Conservation (phyloP, 2,329 filamentous ascomycete species). For the Hypoxylon sp. region DNA sequence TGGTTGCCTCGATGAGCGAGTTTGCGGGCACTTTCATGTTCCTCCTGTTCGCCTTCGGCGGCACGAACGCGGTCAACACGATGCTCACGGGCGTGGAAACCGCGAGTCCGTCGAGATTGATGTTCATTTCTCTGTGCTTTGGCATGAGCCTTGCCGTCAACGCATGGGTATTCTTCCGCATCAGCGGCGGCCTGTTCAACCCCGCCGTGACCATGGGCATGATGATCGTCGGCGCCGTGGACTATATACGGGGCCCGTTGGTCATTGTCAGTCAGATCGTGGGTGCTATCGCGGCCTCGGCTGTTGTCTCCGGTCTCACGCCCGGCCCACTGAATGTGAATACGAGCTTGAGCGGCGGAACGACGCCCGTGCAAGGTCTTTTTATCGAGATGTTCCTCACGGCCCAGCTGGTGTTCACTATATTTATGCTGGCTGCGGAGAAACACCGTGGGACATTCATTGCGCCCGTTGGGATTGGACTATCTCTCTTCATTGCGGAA, state of each 20-base stretch:
- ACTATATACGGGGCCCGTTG: conserved; percentile 50
- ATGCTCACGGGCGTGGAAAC: conserved; percentile 34
- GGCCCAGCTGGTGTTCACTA: conserved; percentile 64
- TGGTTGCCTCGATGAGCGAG: conserved; percentile 44
- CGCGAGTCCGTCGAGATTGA: conserved; percentile 40
- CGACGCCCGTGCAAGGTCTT: conserved; percentile 58
- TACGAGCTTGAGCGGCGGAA: conserved; percentile 36
- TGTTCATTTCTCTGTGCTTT: conserved; percentile 50
- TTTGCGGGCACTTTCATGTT: conserved; percentile 48
- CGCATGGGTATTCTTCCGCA: conserved; percentile 56
- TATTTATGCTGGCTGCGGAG: conserved; percentile 72
- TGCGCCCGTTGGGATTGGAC: conserved; percentile 72
- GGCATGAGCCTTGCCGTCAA: conserved; percentile 52
- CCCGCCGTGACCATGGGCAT: conserved; percentile 56
- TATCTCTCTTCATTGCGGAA: conserved; percentile 66
- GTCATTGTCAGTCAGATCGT: conserved; percentile 59
- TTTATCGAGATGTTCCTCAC: conserved; percentile 71
- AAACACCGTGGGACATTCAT: conserved; percentile 73
- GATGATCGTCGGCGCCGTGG: conserved; percentile 54
- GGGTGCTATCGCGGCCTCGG: conserved; percentile 59
- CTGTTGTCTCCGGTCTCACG: conserved; percentile 57
- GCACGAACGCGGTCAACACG: conserved; percentile 46
- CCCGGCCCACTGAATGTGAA: conserved; percentile 57
- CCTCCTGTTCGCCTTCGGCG: conserved; percentile 47
- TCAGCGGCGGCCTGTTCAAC: conserved; percentile 48